phyloP scores from a whole-genome alignment of 2,329 filamentous ascomycete genomes.

The Neofusicoccum kwambonambiense region DNA sequence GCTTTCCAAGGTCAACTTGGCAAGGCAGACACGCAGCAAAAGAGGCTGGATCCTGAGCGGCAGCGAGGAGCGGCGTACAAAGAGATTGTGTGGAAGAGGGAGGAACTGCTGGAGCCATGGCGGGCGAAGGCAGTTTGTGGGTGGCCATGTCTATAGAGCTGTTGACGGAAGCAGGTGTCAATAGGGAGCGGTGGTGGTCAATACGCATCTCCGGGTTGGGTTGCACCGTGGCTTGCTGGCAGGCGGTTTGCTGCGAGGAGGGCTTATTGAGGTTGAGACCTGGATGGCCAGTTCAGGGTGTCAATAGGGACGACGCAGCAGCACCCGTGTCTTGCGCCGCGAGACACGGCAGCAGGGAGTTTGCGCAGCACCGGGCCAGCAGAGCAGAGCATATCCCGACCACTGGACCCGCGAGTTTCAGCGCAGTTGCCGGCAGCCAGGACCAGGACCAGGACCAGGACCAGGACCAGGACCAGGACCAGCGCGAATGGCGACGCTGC shows the following conservation, averaged over 20 bases:
- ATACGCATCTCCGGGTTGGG: neutral
- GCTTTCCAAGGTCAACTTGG: neutral
- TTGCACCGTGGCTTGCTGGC: neutral
- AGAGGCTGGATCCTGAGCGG: neutral
- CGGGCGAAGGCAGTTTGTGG: neutral
- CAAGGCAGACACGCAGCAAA: neutral
- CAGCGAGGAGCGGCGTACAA: neutral
- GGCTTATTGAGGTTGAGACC: conserved; percentile 3
- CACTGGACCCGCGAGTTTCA: no score
- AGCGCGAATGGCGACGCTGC: no score
- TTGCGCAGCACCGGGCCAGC: neutral
- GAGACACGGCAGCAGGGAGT: neutral
- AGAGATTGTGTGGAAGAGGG: neutral
- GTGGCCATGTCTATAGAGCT: neutral
- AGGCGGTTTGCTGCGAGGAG: neutral
- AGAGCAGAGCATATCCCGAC: no score
- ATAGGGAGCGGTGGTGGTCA: neutral
- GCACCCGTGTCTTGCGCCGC: neutral
- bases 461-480: no score
- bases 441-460: no score
- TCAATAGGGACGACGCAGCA: conserved; percentile 17
- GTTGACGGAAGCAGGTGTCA: neutral
- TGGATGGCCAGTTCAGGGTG: conserved; percentile 7
- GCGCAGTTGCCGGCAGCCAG: no score
- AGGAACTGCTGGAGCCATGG: neutral